A percentile compares a stretch with the other conserved stretches of the same genome.
Evolutionary conservation across 805 yeast species (phyloP).

Genomic region (Candida tammaniensis): DNA sequence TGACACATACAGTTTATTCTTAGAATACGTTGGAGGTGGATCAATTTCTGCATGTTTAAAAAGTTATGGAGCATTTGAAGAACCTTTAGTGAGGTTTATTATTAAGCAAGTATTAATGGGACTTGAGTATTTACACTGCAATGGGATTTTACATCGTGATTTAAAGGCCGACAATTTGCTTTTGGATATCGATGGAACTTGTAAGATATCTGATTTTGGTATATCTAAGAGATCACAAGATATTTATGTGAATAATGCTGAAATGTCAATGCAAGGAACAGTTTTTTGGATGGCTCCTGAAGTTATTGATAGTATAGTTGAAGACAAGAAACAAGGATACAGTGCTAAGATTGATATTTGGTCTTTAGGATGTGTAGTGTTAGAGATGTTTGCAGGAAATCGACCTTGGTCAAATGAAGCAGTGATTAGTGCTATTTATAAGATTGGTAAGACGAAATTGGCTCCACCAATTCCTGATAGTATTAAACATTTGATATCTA

Average conservation of each 20-base stretch:
- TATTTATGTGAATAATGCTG: constrained; percentile 86
- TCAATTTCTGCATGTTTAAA: constrained; percentile 85
- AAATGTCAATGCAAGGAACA: constrained; percentile 98
- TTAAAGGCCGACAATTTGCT: constrained; percentile 90
- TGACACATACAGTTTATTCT: constrained; percentile 75
- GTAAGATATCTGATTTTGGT: constrained; percentile 96
- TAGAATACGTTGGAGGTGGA: constrained; percentile 98
- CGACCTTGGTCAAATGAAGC: constrained; percentile 97
- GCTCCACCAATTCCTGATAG: constrained; percentile 98
- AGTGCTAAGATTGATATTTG: constrained; percentile 98
- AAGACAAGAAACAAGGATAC: constrained; percentile 79
- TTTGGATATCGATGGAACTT: constrained; percentile 86
- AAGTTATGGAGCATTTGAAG: constrained; percentile 82
- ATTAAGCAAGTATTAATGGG: constrained; percentile 83
- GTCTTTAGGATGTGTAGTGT: constrained; percentile 96
- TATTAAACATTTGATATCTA: constrained; percentile 60
- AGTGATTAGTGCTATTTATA: constrained; percentile 91
- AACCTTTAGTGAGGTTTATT: constrained; percentile 64
- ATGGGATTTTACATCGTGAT: constrained; percentile 90
- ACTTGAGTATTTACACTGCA: constrained; percentile 78
- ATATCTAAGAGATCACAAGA: constrained; percentile 77
- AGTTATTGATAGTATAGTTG: constrained; percentile 80
- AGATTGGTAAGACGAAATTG: constrained; percentile 76
- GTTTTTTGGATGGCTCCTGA: constrained; percentile 99
- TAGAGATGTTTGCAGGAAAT: constrained; percentile 97